Evolutionary conservation across 352 stramenopile species (phyloP), one percentile per base, ranked within the genome.

Genomic region (Phytophthora tentaculata): DNA sequence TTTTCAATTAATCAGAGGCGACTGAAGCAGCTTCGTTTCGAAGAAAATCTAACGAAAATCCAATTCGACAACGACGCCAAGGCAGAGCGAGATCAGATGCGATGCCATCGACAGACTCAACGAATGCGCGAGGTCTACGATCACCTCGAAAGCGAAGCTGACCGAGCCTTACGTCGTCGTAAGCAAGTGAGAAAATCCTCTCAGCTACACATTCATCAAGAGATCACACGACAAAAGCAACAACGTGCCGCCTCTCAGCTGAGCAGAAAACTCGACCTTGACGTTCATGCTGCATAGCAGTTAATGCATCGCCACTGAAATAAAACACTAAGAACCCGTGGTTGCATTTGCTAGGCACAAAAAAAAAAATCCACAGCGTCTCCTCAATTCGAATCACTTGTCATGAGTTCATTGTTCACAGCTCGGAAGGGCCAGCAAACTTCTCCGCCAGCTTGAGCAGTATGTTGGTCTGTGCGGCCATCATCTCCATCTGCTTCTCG

Each of bases 191-290:
- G 79, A 37, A 90, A 89, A 63, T 81, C 78, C 7, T 67, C 76
- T n/a, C 80, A 89, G 32, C 59, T 90, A n/a, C 61, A 77, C 37
- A 86, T 90, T 56, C 72, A 81, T 53, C 74, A 91, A 44, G 82
- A 89, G 54, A 91, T 91, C 48, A 29, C 63, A 45, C 69, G 60
- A 0, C 74, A 74, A 22, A 84, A 87, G 51, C 80, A 86, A 20
- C 65, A 79, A 24, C 65, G 73, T 13, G 77, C 78, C 16, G 61
- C 69, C 45, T 17, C 19, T 7, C 49, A 48, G 24, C 68, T 75
- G 22, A 51, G 52, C 20, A 55, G 19, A 41, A 41, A 72, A 37
- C 51, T 73, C 9, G 32, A 61, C 32, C 8, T 53, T 48, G 51
- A 75, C 24, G 37, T 65, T 12, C 66, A 69, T 43, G 47, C 54